These are phyloP conservation scores for Coniochaeta ligniaria DNA, from an alignment of 2,329 filamentous ascomycete species.

Conservation along the genomic window DNA sequence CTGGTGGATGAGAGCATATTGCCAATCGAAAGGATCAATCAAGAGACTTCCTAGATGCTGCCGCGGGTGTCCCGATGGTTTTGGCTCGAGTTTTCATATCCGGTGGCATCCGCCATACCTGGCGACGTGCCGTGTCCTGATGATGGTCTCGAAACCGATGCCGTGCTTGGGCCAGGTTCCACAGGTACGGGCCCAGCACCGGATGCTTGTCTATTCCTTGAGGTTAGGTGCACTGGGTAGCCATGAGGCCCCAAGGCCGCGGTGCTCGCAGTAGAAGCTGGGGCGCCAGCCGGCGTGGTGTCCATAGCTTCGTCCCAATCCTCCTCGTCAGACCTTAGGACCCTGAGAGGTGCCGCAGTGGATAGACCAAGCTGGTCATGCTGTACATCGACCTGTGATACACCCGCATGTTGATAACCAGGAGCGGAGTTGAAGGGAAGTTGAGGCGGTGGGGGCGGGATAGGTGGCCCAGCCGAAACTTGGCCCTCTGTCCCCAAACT, in stretches of 20 bases:
- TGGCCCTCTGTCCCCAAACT: not conserved
- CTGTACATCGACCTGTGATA: not conserved
- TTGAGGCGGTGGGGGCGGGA: conserved; percentile 8
- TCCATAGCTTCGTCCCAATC: conserved; percentile 8
- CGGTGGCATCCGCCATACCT: not conserved
- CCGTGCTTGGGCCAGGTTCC: not conserved
- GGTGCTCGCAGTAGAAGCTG: not conserved
- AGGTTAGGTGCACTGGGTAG: not conserved
- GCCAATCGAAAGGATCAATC: not conserved
- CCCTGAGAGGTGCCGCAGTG: not conserved
- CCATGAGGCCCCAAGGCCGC: not conserved
- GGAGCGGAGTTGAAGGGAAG: not conserved
- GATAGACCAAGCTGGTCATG: not conserved
- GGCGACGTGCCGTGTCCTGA: not conserved
- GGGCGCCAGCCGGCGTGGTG: not conserved
- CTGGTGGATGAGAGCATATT: not conserved
- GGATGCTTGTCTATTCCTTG: not conserved
- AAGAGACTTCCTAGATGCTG: not conserved
- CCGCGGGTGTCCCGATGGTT: not conserved
- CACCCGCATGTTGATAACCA: not conserved
- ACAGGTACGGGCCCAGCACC: not conserved
- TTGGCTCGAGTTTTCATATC: not conserved
- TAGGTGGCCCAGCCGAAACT: conserved; percentile 5
- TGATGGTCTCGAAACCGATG: not conserved
- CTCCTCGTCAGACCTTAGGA: not conserved